Conservation (phyloP, 1,139 yeast species). For the Hanseniaspora gamundiae region DNA sequence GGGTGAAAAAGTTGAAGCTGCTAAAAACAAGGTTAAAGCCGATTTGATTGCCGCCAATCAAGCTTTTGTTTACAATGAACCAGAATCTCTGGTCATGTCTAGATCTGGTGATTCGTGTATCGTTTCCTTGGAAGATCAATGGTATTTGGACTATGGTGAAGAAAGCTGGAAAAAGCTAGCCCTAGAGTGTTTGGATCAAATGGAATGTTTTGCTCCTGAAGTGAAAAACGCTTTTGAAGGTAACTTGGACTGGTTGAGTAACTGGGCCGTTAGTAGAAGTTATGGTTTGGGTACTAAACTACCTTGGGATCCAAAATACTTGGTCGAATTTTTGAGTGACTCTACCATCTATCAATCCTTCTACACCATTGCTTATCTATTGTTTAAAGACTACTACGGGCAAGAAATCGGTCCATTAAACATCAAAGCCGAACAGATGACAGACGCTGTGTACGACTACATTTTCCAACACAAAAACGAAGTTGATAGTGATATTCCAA, state of each 20-base stretch:
- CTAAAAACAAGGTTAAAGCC: constrained; percentile 76
- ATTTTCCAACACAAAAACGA: constrained; percentile 66
- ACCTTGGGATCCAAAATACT: constrained; percentile 94
- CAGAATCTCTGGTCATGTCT: constrained; percentile 79
- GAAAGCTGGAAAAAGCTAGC: constrained; percentile 81
- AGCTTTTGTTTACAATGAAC: constrained; percentile 89
- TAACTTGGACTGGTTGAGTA: constrained; percentile 90
- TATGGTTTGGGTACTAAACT: constrained; percentile 92
- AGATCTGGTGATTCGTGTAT: constrained; percentile 96
- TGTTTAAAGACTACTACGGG: constrained; percentile 85
- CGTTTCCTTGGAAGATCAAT: constrained; percentile 95
- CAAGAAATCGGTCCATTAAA: constrained; percentile 56
- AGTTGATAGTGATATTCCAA: constrained; percentile 48
- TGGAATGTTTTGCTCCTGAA: constrained; percentile 78
- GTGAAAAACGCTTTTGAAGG: constrained; percentile 89
- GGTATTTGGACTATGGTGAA: constrained; percentile 98
- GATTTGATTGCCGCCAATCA: constrained; percentile 67
- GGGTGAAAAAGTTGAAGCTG: constrained; percentile 84
- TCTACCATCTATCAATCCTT: constrained; percentile 94
- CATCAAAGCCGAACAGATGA: constrained; percentile 74
- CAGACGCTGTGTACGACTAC: constrained; percentile 89
- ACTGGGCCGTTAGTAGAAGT: constrained; percentile 97
- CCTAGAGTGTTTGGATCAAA: constrained; percentile 58
- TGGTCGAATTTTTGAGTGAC: constrained; percentile 91
- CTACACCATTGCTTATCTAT: constrained; percentile 79